Evolutionary conservation across 2,329 filamentous ascomycete genomes (phyloP).

Genomic region (Neofusicoccum ribis): DNA sequence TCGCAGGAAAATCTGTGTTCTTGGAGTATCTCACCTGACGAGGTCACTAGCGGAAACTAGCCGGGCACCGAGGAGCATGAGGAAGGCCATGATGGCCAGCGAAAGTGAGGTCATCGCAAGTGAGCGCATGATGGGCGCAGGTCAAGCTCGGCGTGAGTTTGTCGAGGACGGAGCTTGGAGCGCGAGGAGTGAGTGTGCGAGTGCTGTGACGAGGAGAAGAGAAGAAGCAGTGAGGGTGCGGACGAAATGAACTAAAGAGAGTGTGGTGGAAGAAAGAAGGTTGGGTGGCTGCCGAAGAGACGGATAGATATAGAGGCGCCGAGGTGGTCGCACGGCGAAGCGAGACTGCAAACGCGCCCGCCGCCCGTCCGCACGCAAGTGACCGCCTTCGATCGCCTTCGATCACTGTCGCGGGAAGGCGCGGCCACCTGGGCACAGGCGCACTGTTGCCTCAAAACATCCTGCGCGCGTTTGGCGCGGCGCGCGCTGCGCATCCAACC

Average conservation of each 20-base stretch:
- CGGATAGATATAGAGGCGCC: neutral
- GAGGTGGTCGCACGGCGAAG: neutral
- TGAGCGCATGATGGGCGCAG: neutral
- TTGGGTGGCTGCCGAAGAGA: neutral
- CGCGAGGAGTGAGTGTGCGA: neutral
- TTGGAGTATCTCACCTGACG: neutral
- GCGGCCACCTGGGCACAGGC: too few relatives aligned
- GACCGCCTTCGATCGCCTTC: too few relatives aligned
- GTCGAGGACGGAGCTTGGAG: neutral
- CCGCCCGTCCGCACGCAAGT: too few relatives aligned
- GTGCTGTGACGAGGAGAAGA: neutral
- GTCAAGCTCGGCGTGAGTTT: neutral
- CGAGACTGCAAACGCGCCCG: too few relatives aligned
- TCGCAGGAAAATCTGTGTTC: neutral
- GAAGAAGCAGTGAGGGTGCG: neutral
- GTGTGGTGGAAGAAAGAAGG: neutral
- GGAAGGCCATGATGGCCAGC: neutral
- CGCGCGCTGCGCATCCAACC: too few relatives aligned
- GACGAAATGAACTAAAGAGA: too few relatives aligned
- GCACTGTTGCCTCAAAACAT: too few relatives aligned
- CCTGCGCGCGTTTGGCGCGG: too few relatives aligned
- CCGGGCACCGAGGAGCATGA: slow-evolving; percentile 1
- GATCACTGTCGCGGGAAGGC: too few relatives aligned
- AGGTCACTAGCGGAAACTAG: neutral
- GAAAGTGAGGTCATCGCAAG: neutral